Evolutionary conservation across 1,139 yeast species (phyloP), one percentile per base, ranked within the genome.

Genomic region (Magnusiomyces sp.): DNA sequence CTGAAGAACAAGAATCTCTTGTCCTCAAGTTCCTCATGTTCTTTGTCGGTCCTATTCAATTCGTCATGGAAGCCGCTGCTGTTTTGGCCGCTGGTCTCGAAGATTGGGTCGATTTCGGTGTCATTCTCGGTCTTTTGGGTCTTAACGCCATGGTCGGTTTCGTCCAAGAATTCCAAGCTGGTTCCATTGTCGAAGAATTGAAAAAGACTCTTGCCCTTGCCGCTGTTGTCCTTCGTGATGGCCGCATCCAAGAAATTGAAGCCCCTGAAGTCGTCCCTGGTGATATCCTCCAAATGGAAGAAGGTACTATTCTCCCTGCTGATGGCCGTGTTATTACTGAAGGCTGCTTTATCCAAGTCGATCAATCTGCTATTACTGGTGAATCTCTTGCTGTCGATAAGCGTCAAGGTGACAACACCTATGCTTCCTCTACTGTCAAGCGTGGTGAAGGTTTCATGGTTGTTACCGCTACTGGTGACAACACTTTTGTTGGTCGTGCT

Each of bases 51-150:
- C 97, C 97, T 62, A 89, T 90, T 71, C 97, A 90, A 77, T 90
- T 90, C 82, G 97, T 90, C 70, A 90, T 90, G 97, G 97, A 89
- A 76, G 72, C 95, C 69, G 97, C 97, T 66, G 97, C 97, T 64
- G 79, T 89, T 58, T 79, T 90, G 71, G 97, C 97, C 64, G 95
- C 95, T 59, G 97, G 97, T 84, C 80, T 90, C 66, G 94, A 88
- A 75, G 97, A 89, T 76, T 90, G 97, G 97, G 96, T 90, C 68
- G 97, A 89, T 80, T 89, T 89, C 77, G 97, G 97, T 80, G 97
- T 90, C 71, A 89, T 90, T 68, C 81, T 88, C 72, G 97, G 85
- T 71, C 75, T 90, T 65, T 77, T 90, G 63, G 66, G 83, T 71
- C 81, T 90, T 71, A 90, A 90, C 74, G 97, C 97, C 59, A 74